Conservation (phyloP, 73 alveolate species). For the Tetrahymena thermophila region DNA sequence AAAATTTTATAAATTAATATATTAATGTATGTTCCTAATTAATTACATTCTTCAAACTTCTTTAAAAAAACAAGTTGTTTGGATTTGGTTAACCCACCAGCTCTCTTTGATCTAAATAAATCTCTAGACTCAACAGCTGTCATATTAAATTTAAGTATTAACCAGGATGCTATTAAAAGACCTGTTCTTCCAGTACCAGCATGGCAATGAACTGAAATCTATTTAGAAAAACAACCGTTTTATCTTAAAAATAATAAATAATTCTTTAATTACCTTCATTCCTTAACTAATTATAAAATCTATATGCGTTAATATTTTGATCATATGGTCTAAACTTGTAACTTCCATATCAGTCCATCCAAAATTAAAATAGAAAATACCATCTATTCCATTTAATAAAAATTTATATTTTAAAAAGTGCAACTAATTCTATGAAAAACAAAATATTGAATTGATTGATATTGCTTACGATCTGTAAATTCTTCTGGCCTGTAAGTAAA, state of each 20-base stretch:
- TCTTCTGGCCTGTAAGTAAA: conserved; percentile 59
- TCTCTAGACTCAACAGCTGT: conserved; percentile 45
- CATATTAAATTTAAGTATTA: conserved; percentile 35
- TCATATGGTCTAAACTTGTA: conserved; percentile 29
- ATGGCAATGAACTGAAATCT: conserved; percentile 59
- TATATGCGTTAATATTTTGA: conserved; percentile 37
- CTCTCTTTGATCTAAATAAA: conserved; percentile 42
- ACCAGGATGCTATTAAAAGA: conserved; percentile 52
- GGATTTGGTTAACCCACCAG: neutral
- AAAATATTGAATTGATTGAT: neutral
- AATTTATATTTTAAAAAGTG: neutral
- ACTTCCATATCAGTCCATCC: conserved; percentile 72
- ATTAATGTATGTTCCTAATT: neutral
- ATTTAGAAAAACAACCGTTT: neutral
- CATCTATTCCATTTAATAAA: neutral
- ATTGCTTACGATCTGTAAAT: conserved; percentile 7
- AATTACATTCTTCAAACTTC: conserved; percentile 14
- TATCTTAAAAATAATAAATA: neutral
- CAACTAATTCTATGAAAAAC: neutral
- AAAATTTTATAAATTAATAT: neutral
- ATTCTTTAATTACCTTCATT: conserved; percentile 11
- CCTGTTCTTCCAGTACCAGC: conserved; percentile 77
- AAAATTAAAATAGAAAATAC: conserved; percentile 34
- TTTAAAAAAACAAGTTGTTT: neutral
- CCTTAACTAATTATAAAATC: conserved; percentile 27